phyloP scores from a whole-genome alignment of 129 eudicot species.

The Glebionis coronaria region DNA sequence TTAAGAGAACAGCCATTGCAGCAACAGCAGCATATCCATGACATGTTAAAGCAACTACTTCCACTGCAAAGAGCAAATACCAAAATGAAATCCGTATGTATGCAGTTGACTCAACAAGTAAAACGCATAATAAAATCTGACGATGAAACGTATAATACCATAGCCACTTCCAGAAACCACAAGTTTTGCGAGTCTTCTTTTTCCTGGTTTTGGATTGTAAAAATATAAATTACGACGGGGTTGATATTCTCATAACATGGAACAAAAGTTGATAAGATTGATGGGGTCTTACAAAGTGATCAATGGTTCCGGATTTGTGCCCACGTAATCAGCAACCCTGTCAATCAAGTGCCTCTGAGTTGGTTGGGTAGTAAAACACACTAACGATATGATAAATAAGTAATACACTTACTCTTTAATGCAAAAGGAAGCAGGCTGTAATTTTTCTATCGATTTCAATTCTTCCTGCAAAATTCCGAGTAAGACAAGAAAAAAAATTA shows the following conservation, averaged over 20 bases:
- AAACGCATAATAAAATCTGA: neutral
- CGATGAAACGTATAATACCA: constrained; percentile 42
- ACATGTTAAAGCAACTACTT: constrained; percentile 43
- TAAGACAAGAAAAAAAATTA: neutral
- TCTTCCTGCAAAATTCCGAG: constrained; percentile 54
- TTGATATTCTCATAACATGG: neutral
- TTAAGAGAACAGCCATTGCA: constrained; percentile 18
- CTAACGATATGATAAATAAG: neutral
- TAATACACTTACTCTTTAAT: constrained; percentile 72
- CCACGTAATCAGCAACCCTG: constrained; percentile 81
- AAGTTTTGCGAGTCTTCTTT: constrained; percentile 44
- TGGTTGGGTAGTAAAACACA: neutral
- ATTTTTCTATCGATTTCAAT: constrained; percentile 54
- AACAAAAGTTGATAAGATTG: neutral
- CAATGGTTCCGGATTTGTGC: constrained; percentile 72
- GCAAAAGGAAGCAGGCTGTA: constrained; percentile 72
- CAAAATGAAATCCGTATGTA: too few relatives aligned
- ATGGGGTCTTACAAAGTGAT: constrained; percentile 55
- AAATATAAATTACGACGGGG: neutral
- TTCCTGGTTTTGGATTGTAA: constrained; percentile 34
- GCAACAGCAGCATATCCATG: constrained; percentile 64
- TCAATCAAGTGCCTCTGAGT: constrained; percentile 8
- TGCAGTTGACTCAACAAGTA: neutral
- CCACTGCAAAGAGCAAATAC: constrained; percentile 36
- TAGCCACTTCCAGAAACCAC: constrained; percentile 86